Evolutionary conservation across 2,329 filamentous ascomycete species (phyloP).

Genomic region (Neonectria magnoliae): DNA sequence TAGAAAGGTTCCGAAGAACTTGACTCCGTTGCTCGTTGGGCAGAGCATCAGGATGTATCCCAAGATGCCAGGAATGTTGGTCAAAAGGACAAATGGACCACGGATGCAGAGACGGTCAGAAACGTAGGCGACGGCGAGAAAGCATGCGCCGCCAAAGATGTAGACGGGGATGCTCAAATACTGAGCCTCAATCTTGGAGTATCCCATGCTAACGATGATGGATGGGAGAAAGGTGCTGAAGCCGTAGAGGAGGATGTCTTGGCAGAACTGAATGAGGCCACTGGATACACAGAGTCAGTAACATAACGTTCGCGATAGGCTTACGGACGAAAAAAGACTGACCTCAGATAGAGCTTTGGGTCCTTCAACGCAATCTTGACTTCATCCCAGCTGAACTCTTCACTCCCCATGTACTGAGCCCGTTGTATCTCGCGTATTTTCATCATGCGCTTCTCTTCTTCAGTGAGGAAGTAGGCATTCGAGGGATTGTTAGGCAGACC

Average conservation of each 20-base stretch:
- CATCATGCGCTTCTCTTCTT: slow-evolving; percentile 14
- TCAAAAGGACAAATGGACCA: slow-evolving; percentile 62
- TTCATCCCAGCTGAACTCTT: slow-evolving; percentile 61
- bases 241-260: slow-evolving; percentile 64
- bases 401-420: slow-evolving; percentile 56
- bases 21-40: slow-evolving; percentile 58
- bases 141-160: slow-evolving; percentile 57
- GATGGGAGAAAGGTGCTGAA: slow-evolving; percentile 68
- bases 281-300: slow-evolving; percentile 6
- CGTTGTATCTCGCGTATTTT: slow-evolving; percentile 12
- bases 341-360: slow-evolving; percentile 62
- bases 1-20: slow-evolving; percentile 61
- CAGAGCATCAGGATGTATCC: slow-evolving; percentile 61
- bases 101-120: slow-evolving; percentile 54
- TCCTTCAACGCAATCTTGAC: slow-evolving; percentile 58
- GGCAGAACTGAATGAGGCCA: slow-evolving; percentile 60
- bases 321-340: slow-evolving; percentile 7
- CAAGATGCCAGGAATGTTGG: slow-evolving; percentile 60
- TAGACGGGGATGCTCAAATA: slow-evolving; percentile 68
- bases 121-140: slow-evolving; percentile 55
- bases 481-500: slow-evolving; percentile 15
- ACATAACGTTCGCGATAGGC: too few species aligned
- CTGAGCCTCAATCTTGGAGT: slow-evolving; percentile 60
- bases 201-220: slow-evolving; percentile 64
- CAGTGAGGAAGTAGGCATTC: slow-evolving; percentile 14